Evolutionary conservation across 805 yeast genomes (phyloP), one percentile per base, ranked within the genome.

Genomic region (Yamadazyma endophytica): DNA sequence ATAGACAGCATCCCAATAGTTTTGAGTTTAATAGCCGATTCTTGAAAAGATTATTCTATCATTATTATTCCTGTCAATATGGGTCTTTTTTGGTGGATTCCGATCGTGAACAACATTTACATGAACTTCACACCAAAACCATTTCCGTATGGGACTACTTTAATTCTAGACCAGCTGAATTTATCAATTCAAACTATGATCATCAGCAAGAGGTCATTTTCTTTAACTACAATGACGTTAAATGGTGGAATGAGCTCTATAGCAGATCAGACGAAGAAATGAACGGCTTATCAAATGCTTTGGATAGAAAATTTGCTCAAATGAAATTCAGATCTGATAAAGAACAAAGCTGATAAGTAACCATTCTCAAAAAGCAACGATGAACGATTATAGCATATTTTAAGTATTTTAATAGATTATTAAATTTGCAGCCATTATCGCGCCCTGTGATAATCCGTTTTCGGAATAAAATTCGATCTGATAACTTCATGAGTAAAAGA

Each of bases 121-220:
- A 64, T 17, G 52, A 66, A 8, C 55, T 76, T 2, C 52, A 47
- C 6, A 44, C 56, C 3, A 61, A 68, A 9, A 83, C 96, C 0
- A 68, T 84, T 20, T 78, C 90, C 9, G 96, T 83, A 1, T 89
- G 97, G 97, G 95, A 89, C 55, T 89, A 92, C 52, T 90, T 92
- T 61, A 66, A 77, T 33, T 83, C 95, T 5, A 64, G 96, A 15
- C 66, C 68, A 13, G 54, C 54, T 8, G 95, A 89, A 51, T 90
- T 89, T 49, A 57, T 70, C 1, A 83, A 82, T 51, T 54, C 57
- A 13, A 48, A 45, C 2, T 86, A 71, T 47, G 12, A 30, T 5
- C 21, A 25, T 1, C 13, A 7, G 6, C 19, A 21, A 6, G 40
- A 39, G 7, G 73, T 66, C 29, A 52, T 85, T 1, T 73, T 75